These are phyloP conservation scores for Inonotus obliquus DNA, from an alignment of 1,284 basidiomycete species.

Conservation along the genomic window DNA sequence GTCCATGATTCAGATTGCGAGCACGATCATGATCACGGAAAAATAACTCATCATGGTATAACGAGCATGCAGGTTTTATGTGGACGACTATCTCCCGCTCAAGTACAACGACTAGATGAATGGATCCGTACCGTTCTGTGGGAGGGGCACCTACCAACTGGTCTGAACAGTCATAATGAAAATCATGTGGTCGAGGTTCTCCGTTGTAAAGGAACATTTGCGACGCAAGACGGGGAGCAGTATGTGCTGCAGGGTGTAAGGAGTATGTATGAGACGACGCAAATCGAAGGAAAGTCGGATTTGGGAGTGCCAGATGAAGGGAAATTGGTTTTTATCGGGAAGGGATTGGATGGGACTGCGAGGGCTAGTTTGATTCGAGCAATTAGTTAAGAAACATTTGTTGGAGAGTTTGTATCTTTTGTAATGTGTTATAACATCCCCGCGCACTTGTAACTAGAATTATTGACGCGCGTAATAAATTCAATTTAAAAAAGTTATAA, in stretches of 20 bases:
- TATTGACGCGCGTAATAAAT: too few relatives aligned
- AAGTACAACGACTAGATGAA: conserved; percentile 54
- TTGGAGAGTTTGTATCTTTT: too few relatives aligned
- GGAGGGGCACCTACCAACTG: conserved; percentile 47
- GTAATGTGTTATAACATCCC: too few relatives aligned
- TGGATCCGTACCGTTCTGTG: conserved; percentile 80
- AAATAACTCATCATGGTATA: conserved; percentile 66
- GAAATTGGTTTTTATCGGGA: conserved; percentile 87
- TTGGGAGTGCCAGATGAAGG: conserved; percentile 54
- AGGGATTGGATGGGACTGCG: conserved; percentile 56
- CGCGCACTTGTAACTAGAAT: too few relatives aligned
- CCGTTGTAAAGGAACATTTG: conserved; percentile 80
- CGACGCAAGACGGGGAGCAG: conserved; percentile 45
- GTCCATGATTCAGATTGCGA: conserved; percentile 27
- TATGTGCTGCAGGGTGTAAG: conserved; percentile 84
- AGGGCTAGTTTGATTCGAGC: conserved; percentile 43
- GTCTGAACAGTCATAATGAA: conserved; percentile 20
- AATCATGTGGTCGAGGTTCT: conserved; percentile 51
- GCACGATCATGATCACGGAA: conserved; percentile 28
- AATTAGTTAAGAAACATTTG: neutral
- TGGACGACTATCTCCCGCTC: conserved; percentile 46
- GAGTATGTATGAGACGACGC: conserved; percentile 75
- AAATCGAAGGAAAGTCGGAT: conserved; percentile 34
- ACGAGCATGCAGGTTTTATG: conserved; percentile 67
- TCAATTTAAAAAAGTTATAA: too few relatives aligned